Percentiles rank a stretch among this genome's conserved stretches.
Conservation (phyloP, 345 rosid genomes). For the Capsella bursapastoris region DNA sequence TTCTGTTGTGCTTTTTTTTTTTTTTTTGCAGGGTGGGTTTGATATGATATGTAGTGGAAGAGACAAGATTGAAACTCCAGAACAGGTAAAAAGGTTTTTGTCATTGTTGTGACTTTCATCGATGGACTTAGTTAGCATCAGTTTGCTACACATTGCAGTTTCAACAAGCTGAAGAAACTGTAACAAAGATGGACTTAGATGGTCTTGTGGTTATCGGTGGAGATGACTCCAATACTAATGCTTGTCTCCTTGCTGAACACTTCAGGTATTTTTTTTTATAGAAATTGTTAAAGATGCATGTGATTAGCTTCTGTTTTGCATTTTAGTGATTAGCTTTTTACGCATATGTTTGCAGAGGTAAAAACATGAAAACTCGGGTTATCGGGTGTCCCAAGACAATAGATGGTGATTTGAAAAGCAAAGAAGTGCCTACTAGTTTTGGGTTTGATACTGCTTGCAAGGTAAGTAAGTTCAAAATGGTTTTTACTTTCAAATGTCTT, state of each 20-base stretch:
- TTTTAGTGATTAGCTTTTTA: neutral
- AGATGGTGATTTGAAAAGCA: conserved; percentile 94
- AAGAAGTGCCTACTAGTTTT: conserved; percentile 95
- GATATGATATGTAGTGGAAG: conserved; percentile 99
- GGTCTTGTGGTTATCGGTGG: conserved; percentile 97
- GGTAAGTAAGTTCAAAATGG: conserved; percentile 47
- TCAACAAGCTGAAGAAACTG: conserved; percentile 95
- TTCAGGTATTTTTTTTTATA: conserved; percentile 55
- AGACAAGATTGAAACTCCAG: conserved; percentile 97
- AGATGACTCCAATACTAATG: conserved; percentile 98
- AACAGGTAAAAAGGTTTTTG: conserved; percentile 58
- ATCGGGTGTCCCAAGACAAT: conserved; percentile 98
- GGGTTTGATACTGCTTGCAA: conserved; percentile 99
- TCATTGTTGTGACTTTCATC: neutral
- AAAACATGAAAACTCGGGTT: conserved; percentile 80
- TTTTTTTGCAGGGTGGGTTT: conserved; percentile 78
- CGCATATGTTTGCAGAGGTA: conserved; percentile 51
- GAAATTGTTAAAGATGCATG: neutral
- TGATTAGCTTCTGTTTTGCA: neutral
- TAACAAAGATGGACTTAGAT: conserved; percentile 75
- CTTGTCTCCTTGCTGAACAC: conserved; percentile 95
- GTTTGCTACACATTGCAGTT: conserved; percentile 58
- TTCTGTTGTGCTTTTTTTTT: conserved; percentile 8
- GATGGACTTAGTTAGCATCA: neutral
- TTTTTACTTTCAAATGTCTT: too few species aligned